A percentile compares a stretch with the other conserved stretches of the same genome.
Evolutionary conservation across 768 basidiomycete genomes (phyloP).

Genomic region (Tylopilus felleus): DNA sequence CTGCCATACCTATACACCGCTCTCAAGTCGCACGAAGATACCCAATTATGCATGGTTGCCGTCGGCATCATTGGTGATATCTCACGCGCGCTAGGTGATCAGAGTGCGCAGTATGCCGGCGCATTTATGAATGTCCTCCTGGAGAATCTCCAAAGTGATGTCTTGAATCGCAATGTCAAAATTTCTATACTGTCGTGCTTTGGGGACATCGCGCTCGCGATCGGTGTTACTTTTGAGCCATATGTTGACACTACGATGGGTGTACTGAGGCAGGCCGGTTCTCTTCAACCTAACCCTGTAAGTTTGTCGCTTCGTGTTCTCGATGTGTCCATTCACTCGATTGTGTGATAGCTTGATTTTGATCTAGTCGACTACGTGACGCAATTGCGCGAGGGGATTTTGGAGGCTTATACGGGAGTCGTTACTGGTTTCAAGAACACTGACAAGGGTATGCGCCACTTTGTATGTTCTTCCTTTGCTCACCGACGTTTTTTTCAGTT

Average conservation of each 20-base stretch:
- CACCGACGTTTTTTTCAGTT: slow-evolving; percentile 3
- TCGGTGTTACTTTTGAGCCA: slow-evolving; percentile 81
- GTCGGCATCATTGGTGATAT: slow-evolving; percentile 96
- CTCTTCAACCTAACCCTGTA: slow-evolving; percentile 84
- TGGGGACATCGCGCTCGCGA: slow-evolving; percentile 93
- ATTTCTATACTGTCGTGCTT: slow-evolving; percentile 95
- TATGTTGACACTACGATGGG: slow-evolving; percentile 89
- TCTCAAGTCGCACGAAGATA: slow-evolving; percentile 90
- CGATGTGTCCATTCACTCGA: not conserved
- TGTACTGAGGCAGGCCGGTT: slow-evolving; percentile 87
- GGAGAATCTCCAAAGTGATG: slow-evolving; percentile 86
- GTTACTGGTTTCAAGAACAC: slow-evolving; percentile 87
- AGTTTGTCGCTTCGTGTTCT: slow-evolving; percentile 23
- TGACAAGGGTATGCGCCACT: slow-evolving; percentile 52
- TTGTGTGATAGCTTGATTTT: slow-evolving; percentile 60
- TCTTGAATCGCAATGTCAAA: slow-evolving; percentile 92
- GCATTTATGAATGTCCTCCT: slow-evolving; percentile 91
- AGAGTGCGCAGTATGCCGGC: slow-evolving; percentile 76
- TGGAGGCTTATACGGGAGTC: slow-evolving; percentile 96
- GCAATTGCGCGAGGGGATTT: slow-evolving; percentile 87
- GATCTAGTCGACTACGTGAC: slow-evolving; percentile 92
- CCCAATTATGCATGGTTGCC: slow-evolving; percentile 91
- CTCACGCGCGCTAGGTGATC: slow-evolving; percentile 88
- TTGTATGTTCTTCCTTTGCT: not conserved
- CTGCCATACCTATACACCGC: slow-evolving; percentile 84